phyloP scores from a whole-genome alignment of 208 protist species.

The Trypanosoma cruzi region DNA sequence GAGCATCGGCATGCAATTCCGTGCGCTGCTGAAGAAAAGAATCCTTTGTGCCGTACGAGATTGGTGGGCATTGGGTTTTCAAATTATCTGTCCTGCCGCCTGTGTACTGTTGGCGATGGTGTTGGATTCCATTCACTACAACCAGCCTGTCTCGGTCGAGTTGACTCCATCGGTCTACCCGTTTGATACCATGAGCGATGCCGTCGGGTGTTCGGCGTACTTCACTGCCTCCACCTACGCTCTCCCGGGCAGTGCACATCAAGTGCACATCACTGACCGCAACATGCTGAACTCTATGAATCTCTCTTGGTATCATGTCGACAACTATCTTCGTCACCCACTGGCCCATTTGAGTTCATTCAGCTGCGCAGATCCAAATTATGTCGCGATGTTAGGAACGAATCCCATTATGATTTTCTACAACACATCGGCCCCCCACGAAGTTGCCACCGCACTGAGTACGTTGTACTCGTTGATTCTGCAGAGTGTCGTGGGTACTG shows the following conservation, averaged over 20 bases:
- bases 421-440: conserved; percentile 60
- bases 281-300: conserved; percentile 16
- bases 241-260: not conserved
- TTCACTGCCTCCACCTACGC: not conserved
- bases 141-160: not conserved
- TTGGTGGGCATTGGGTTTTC: conserved; percentile 59
- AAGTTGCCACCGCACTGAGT: conserved; percentile 14
- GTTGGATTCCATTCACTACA: conserved; percentile 43
- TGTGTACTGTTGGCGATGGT: conserved; percentile 69
- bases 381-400: conserved; percentile 15
- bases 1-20: conserved; percentile 41
- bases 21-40: conserved; percentile 58
- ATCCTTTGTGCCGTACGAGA: conserved; percentile 64
- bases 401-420: conserved; percentile 37
- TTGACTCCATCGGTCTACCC: not conserved
- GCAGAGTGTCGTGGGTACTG: not conserved
- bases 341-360: conserved; percentile 3
- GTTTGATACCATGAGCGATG: conserved; percentile 13
- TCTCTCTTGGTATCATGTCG: conserved; percentile 21
- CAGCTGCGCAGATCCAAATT: conserved; percentile 1
- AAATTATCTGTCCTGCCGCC: conserved; percentile 65
- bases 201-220: not conserved
- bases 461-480: conserved; percentile 3
- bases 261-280: not conserved
- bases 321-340: conserved; percentile 3